Base-by-base conservation (phyloP, 805 yeast species). In the Candida tammaniensis region DNA sequence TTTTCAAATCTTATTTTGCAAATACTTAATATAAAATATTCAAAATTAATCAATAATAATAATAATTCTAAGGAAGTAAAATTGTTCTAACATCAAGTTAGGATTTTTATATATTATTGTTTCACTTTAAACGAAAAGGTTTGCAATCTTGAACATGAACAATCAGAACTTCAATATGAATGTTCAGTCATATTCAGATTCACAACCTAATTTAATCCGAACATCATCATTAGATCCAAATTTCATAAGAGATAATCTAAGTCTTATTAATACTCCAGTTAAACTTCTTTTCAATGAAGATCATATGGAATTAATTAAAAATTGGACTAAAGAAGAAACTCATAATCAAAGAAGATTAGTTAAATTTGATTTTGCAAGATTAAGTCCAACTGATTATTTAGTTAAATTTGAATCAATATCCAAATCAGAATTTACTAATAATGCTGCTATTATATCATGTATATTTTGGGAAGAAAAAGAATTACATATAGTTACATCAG, bases 401-500 rank as follows among this genome's bases (percentile, higher is more conserved):
- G 60, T 74, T 21, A 50, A 56, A 15, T 69, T 72, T 40, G 44
- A 52, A 21, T 59, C 74, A 3, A 59, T 59, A 4, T 63, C 26
- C 31, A 54, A 26, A 54, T 56, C 19, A 49, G 59, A 42, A 51
- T 70, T 30, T 63, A 68, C 49, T 35, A 55, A 26, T 48, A 61
- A 64, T 4, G 61, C 60, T 31, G 69, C 76, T 6, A 72, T 76
- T 12, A 66, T 80, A 13, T 70, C 78, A 13, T 81, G 87, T 50
- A 78, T 80, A 20, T 68, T 64, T 49, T 78, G 83, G 80, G 55
- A 59, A 25, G 76, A 70, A 30, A 57, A 64, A 30, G 54, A 55
- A 23, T 57, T 67, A 39, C 69, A 63, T 49, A 76, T 67, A 36
- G 78, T 80, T 19, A 81, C 87, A 0, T 74, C 82, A 2, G 86